A percentile compares a stretch with the other conserved stretches of the same genome.
These are phyloP conservation scores for Pleurotus eryngii DNA, from an alignment of 768 basidiomycete species.

Conservation along the genomic window DNA sequence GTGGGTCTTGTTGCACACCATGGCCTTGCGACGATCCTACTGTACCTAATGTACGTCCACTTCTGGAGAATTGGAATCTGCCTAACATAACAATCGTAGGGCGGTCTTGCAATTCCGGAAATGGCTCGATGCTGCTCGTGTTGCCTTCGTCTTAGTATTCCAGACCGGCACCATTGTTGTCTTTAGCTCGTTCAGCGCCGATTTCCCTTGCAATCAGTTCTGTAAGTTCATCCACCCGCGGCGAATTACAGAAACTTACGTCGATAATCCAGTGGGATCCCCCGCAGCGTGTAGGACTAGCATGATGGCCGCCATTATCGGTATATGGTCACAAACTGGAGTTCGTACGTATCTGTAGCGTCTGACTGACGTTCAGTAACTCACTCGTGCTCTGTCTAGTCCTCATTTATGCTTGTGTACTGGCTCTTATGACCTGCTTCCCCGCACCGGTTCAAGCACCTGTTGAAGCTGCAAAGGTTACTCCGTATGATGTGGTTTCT, in stretches of 20 bases:
- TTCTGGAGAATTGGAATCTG: background rate
- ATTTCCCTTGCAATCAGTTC: constrained; percentile 32
- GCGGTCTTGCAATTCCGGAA: constrained; percentile 36
- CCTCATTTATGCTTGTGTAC: constrained; percentile 24
- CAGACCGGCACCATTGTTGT: constrained; percentile 27
- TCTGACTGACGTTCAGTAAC: background rate
- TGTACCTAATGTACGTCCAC: constrained; percentile 33
- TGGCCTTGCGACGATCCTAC: constrained; percentile 27
- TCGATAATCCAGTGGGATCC: constrained; percentile 17
- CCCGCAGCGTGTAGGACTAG: constrained; percentile 26
- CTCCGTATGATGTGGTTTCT: constrained; percentile 8
- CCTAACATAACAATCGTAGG: constrained; percentile 18
- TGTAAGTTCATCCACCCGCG: constrained; percentile 17
- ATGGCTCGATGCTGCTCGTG: constrained; percentile 33
- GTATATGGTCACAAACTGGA: constrained; percentile 28
- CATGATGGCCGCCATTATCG: constrained; percentile 24
- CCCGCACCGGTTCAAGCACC: constrained; percentile 19
- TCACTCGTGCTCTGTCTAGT: constrained; percentile 15
- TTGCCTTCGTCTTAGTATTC: constrained; percentile 27
- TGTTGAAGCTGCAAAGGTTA: constrained; percentile 19
- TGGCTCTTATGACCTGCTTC: constrained; percentile 26
- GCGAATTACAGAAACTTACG: background rate
- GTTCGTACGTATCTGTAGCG: constrained; percentile 26
- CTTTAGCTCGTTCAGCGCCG: constrained; percentile 25
- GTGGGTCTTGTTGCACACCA: constrained; percentile 27